A percentile compares a stretch with the other conserved stretches of the same genome.
Evolutionary conservation across 805 yeast genomes (phyloP).

Genomic region (Monosporozyma yasuniensis): DNA sequence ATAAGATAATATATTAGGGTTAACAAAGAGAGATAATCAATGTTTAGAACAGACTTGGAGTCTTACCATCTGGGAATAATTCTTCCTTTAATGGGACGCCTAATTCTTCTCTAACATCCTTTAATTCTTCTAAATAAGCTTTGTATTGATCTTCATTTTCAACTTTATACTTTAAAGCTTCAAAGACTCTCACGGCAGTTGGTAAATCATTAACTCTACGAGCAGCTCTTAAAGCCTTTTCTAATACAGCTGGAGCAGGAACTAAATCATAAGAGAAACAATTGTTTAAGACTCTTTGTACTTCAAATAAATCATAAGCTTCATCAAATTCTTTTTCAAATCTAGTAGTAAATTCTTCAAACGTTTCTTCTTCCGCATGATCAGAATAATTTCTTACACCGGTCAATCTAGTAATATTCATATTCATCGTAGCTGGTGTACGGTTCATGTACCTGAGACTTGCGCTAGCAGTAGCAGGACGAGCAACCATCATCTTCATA

Average conservation of each 20-base stretch:
- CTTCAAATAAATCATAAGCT: constrained; percentile 81
- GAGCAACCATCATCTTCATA: constrained; percentile 4
- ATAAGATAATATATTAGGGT: not conserved
- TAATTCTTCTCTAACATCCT: constrained; percentile 82
- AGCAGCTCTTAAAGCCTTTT: constrained; percentile 92
- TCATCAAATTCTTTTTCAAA: constrained; percentile 94
- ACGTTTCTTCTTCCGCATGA: constrained; percentile 82
- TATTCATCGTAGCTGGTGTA: not conserved
- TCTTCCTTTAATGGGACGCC: constrained; percentile 93
- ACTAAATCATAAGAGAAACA: constrained; percentile 97
- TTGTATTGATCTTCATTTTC: constrained; percentile 89
- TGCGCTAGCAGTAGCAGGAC: constrained; percentile 2
- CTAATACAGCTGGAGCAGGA: constrained; percentile 94
- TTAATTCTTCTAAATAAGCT: constrained; percentile 91
- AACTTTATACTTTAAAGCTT: constrained; percentile 93
- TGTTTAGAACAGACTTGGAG: not conserved
- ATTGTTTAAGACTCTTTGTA: constrained; percentile 91
- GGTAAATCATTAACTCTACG: constrained; percentile 99
- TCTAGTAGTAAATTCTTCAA: constrained; percentile 86
- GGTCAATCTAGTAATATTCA: constrained; percentile 1
- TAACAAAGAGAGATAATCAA: constrained; percentile 16
- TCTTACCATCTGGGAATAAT: constrained; percentile 39
- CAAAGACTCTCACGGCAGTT: constrained; percentile 96
- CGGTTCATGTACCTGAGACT: not conserved
- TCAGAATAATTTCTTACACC: constrained; percentile 61